Percentiles rank a stretch among this genome's conserved stretches.
Evolutionary conservation across 148 eudicot species (phyloP).

Genomic region (Oxyria digyna): DNA sequence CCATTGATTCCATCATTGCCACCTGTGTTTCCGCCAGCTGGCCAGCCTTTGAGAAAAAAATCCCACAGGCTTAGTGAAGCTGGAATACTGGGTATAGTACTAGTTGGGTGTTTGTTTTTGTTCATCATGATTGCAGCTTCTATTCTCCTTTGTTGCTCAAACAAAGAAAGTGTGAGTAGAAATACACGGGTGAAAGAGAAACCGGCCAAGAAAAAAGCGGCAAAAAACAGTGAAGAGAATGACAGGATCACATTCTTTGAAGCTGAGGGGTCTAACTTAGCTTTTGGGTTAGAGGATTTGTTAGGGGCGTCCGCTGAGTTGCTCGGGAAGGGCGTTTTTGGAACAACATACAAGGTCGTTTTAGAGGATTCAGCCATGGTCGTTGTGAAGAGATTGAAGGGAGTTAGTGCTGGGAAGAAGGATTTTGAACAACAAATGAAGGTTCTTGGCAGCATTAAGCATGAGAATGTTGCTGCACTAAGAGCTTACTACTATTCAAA

Average conservation of each 20-base stretch:
- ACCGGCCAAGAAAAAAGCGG: background rate
- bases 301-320: slow-evolving; percentile 22
- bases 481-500: slow-evolving; percentile 78
- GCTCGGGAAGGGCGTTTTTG: slow-evolving; percentile 20
- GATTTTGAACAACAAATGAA: slow-evolving; percentile 84
- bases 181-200: background rate
- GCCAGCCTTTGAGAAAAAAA: background rate
- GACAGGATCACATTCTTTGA: slow-evolving; percentile 16
- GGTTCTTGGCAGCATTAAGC: slow-evolving; percentile 50
- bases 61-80: slow-evolving; percentile 1
- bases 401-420: slow-evolving; percentile 21
- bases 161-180: slow-evolving; percentile 6
- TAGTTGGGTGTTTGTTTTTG: background rate
- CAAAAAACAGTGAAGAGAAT: slow-evolving; percentile 8
- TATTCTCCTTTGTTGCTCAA: slow-evolving; percentile 4
- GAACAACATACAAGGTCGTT: slow-evolving; percentile 19
- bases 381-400: slow-evolving; percentile 26
- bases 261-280: slow-evolving; percentile 17
- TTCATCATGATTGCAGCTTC: background rate
- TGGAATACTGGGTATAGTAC: slow-evolving; percentile 20
- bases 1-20: background rate
- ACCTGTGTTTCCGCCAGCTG: slow-evolving; percentile 1
- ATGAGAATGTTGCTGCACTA: slow-evolving; percentile 57
- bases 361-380: slow-evolving; percentile 18
- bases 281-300: slow-evolving; percentile 22